phyloP scores from a whole-genome alignment of 805 yeast species.

The Cyberlindnera mississippiensis region DNA sequence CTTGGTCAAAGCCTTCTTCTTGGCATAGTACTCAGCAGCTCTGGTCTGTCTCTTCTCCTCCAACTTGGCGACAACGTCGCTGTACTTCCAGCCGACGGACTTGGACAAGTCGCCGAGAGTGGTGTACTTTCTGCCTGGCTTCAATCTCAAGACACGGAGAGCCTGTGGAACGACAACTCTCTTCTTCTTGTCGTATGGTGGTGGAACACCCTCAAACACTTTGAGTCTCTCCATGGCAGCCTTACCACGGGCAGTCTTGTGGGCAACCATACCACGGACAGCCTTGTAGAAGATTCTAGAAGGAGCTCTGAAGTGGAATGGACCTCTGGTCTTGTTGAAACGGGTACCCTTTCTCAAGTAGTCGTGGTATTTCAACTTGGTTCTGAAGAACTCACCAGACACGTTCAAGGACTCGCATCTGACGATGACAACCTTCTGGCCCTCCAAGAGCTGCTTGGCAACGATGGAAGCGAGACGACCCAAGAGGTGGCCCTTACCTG shows the following conservation, averaged over 20 bases:
- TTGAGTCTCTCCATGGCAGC: conserved; percentile 99
- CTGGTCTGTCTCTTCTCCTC: conserved; percentile 99
- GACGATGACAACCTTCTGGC: conserved; percentile 96
- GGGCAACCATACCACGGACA: conserved; percentile 98
- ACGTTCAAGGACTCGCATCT: conserved; percentile 98
- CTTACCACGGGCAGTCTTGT: conserved; percentile 99
- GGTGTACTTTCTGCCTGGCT: conserved; percentile 99
- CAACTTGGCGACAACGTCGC: conserved; percentile 92
- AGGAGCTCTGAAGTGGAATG: conserved; percentile 99
- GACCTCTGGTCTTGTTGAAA: conserved; percentile 98
- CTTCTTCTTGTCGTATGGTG: conserved; percentile 99
- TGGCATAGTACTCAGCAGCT: conserved; percentile 98
- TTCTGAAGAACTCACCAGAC: conserved; percentile 99
- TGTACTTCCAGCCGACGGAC: conserved; percentile 99
- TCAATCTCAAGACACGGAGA: conserved; percentile 96
- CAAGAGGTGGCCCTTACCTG: conserved; percentile 96
- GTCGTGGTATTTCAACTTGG: conserved; percentile 99
- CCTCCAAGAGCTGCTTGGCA: conserved; percentile 97
- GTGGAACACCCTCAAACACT: conserved; percentile 99
- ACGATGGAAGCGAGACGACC: conserved; percentile 99
- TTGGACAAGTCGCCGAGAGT: conserved; percentile 94
- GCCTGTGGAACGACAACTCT: conserved; percentile 99
- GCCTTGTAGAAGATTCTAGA: conserved; percentile 99
- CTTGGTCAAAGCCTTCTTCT: conserved; percentile 95
- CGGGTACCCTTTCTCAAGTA: conserved; percentile 99